Percentiles rank a stretch among this genome's conserved stretches.
These are phyloP conservation scores for Drechslera avenae DNA, from an alignment of 2,329 filamentous ascomycete species.

Conservation along the genomic window DNA sequence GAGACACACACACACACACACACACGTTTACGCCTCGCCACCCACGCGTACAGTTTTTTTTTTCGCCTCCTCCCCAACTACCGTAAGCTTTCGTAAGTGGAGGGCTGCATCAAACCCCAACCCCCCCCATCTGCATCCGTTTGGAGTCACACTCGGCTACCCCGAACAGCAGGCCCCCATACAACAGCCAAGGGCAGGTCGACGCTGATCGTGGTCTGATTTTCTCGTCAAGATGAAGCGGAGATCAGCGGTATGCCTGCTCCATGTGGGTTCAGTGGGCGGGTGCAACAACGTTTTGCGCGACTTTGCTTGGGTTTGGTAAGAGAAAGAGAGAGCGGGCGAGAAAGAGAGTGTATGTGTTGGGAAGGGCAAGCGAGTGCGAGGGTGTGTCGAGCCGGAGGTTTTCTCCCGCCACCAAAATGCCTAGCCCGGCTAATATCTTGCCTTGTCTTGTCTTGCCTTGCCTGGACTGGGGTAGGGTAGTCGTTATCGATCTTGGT, in stretches of 20 bases:
- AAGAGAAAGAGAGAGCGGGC: too few species aligned
- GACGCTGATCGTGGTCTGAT: slow-evolving; percentile 37
- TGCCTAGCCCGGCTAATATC: too few species aligned
- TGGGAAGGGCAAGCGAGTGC: slow-evolving; percentile 27
- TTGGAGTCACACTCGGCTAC: slow-evolving; percentile 19
- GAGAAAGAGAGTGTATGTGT: too few species aligned
- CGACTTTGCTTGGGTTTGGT: too few species aligned
- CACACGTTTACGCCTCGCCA: slow-evolving; percentile 11
- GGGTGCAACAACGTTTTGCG: slow-evolving; percentile 2
- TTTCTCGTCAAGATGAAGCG: slow-evolving; percentile 21
- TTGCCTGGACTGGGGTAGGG: too few species aligned
- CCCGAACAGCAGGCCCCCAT: slow-evolving; percentile 12
- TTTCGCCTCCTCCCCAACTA: slow-evolving; percentile 19
- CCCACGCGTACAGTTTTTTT: slow-evolving; percentile 8
- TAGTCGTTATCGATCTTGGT: too few species aligned
- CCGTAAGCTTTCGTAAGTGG: neutral
- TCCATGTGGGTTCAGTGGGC: slow-evolving; percentile 6
- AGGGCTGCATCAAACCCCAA: slow-evolving; percentile 4
- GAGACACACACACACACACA: neutral
- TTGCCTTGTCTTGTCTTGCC: too few species aligned
- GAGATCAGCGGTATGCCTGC: slow-evolving; percentile 22
- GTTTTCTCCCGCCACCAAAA: neutral
- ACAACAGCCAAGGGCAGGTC: slow-evolving; percentile 7
- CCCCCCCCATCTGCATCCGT: slow-evolving; percentile 6
- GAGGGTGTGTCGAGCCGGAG: slow-evolving; percentile 28